Base-by-base conservation (phyloP, 371 early-diverging fungal genomes). In the Syncephalastrum contaminatum region DNA sequence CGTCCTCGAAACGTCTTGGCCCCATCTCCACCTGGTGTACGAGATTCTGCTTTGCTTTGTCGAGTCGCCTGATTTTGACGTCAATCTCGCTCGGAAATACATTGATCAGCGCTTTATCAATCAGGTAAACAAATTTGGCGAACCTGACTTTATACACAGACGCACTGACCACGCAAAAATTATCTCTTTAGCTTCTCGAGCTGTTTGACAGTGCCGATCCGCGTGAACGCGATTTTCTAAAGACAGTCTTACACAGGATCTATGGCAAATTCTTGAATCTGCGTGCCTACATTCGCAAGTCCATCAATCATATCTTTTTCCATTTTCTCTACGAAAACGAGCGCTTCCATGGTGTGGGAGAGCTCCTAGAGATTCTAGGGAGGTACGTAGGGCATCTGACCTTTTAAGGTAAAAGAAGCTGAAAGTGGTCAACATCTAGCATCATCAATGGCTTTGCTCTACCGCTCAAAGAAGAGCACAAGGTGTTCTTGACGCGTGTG, bases 391-490 rank as follows among this genome's bases (percentile, higher is more conserved):
- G 14, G 1, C 46, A 3, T 4, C 13, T 86, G 60, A 30, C 36
- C 2, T 30, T 10, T 8, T 30, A 30, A 30, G 36, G 36, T 10
- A 43, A 58, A 19, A 42, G 36, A 39, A 30, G n/a, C 24, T 20
- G 25, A 46, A 8, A 19, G 30, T 27, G 18, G 16, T 47, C 24
- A 25, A 18, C 5, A 4, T 20, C 44, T 58, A 72, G 95, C 73
- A 97, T 98, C 59, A 97, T 98, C 77, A 98, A 98, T 73, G 99
- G 99, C 14, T 98, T 98, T 74, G 97, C 98, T 0, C 77, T 97
- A 19, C 99, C 99, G 22, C 70, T 98, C 42, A 97, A 97, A 73
- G 95, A 97, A 52, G 99, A 98, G 73, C 99, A 98, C 79, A 94
- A 96, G 70, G 86, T 85, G 3, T 98, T 98, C 72, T 67, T 98